Evolutionary conservation across 1,284 basidiomycete species (phyloP), one percentile per base, ranked within the genome.

Genomic region (Microbotryum scabiosae): DNA sequence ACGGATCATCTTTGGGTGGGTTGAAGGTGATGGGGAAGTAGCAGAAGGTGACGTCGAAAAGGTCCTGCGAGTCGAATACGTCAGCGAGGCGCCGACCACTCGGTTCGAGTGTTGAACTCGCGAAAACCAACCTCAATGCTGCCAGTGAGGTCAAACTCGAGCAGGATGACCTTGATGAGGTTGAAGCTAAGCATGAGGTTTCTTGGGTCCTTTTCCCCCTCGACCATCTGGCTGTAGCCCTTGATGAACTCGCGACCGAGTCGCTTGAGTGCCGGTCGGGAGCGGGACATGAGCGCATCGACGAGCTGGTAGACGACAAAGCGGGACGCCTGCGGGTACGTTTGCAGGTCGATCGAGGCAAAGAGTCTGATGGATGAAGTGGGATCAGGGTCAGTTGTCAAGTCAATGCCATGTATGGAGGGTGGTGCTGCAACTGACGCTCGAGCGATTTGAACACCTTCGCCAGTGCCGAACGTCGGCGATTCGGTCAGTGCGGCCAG

Each of bases 1-100:
- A 94, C 4, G 92, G 90, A 72, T 97, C 93, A 69, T 93, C 87
- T 1, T 91, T 88, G 7, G 93, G 91, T 14, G 93, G 91, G 56
- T 88, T 84, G 78, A 97, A 99, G 1, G 91, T 91, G 68, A 99
- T 98, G 1, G 96, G 96, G 76, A 97, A 99, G 76, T 99, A 99
- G 76, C 96, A 98, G 75, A 93, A 98, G 0, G 87, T 88, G 71
- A 97, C 85, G 72, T 98, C 90, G 77, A 96, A 98, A 62, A 98
- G 79, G 60, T 86, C 83, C 90, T 94, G 70, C 4, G n/a, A 26
- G 16, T 9, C 6, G 32, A 28, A 25, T 23, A 18, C 2, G 20
- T 26, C 3, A 25, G 14, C 36, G 7, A 28, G 41, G 32, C 18
- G 8, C n/a, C 23, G 20, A 12, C 26, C 8, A 25, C 12, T 41